Percentiles rank a stretch among this genome's conserved stretches.
phyloP scores from a whole-genome alignment of 768 basidiomycete species.

The Tulasnella sp. region DNA sequence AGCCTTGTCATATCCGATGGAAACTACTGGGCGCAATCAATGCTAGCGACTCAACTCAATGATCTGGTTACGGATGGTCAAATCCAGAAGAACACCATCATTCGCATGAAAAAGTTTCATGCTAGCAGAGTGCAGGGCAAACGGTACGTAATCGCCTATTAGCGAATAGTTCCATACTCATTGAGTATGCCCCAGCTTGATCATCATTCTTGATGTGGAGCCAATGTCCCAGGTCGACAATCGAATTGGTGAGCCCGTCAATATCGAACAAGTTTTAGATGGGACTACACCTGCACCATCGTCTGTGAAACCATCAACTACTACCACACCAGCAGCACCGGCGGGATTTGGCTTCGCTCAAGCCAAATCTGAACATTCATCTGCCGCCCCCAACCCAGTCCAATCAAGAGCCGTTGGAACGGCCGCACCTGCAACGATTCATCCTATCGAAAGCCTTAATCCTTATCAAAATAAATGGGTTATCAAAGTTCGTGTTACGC shows the following conservation, averaged over 20 bases:
- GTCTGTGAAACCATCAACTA: no score
- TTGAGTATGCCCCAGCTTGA: conserved; percentile 38
- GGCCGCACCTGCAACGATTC: conserved; percentile 26
- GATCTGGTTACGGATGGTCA: conserved; percentile 47
- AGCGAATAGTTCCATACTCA: conserved; percentile 1
- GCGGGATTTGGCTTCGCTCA: conserved; percentile 22
- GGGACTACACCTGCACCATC: no score
- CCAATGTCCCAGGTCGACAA: conserved; percentile 40
- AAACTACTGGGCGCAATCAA: conserved; percentile 70
- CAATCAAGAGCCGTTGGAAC: neutral
- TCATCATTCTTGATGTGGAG: conserved; percentile 62
- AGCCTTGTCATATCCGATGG: conserved; percentile 89
- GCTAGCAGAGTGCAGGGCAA: conserved; percentile 76
- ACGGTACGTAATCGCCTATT: conserved; percentile 39
- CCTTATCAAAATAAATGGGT: conserved; percentile 99
- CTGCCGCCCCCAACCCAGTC: conserved; percentile 23
- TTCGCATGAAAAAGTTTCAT: conserved; percentile 59
- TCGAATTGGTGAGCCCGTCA: conserved; percentile 62
- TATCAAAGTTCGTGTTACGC: conserved; percentile 84
- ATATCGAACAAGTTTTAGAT: conserved; percentile 24
- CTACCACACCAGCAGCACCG: conserved; percentile 25
- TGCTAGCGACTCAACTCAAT: conserved; percentile 91
- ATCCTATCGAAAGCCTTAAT: conserved; percentile 87
- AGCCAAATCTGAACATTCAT: conserved; percentile 24
- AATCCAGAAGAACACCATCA: conserved; percentile 53